A percentile compares a stretch with the other conserved stretches of the same genome.
These are phyloP conservation scores for Aspergillus sp. DNA, from an alignment of 2,329 filamentous ascomycete genomes.

Conservation along the genomic window DNA sequence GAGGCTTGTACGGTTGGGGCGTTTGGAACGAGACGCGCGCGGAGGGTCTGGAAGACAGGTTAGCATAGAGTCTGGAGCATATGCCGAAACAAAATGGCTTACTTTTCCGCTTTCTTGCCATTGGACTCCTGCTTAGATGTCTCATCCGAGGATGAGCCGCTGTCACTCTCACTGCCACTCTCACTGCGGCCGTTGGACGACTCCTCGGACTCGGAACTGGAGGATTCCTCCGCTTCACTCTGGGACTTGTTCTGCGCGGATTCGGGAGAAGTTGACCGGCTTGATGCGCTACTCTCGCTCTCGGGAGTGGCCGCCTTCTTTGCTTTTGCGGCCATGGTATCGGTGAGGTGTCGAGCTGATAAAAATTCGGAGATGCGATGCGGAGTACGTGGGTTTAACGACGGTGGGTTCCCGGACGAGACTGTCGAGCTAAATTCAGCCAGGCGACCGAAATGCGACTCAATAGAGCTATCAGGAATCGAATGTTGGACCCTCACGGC, in stretches of 20 bases:
- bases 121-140: neutral
- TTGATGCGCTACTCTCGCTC: slow-evolving; percentile 9
- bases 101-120: slow-evolving; percentile 7
- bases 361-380: slow-evolving; percentile 9
- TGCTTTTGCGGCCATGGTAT: slow-evolving; percentile 24
- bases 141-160: slow-evolving; percentile 7
- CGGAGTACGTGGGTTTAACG: slow-evolving; percentile 1
- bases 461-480: neutral
- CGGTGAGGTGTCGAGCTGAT: slow-evolving; percentile 1
- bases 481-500: neutral
- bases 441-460: neutral
- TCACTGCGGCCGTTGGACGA: slow-evolving; percentile 10
- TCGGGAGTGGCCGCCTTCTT: slow-evolving; percentile 19
- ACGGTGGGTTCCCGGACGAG: neutral
- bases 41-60: slow-evolving; percentile 6
- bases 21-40: slow-evolving; percentile 22
- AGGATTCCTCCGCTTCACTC: slow-evolving; percentile 1
- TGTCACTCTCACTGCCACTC: slow-evolving; percentile 16
- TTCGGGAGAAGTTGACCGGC: slow-evolving; percentile 12
- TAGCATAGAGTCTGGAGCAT: neutral
- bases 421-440: neutral
- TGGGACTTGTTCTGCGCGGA: slow-evolving; percentile 5
- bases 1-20: slow-evolving; percentile 41
- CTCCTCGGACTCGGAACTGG: slow-evolving; percentile 10
- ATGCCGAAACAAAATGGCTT: neutral